Base-by-base conservation (phyloP, 441 rosid genomes). In the Adansonia grandidieri region DNA sequence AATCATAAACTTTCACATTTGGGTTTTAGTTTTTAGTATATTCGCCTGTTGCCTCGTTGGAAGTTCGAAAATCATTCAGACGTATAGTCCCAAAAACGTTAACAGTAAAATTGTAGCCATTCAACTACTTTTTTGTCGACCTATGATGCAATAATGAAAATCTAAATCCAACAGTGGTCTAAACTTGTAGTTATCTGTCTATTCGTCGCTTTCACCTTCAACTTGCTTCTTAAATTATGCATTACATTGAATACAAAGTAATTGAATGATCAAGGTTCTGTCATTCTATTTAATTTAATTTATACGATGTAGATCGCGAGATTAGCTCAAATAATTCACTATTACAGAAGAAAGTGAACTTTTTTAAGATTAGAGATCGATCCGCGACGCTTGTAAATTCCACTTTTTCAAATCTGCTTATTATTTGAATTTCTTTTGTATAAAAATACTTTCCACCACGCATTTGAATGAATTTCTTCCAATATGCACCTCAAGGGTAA, bases 151-250 rank as follows among this genome's bases (percentile, higher is more conserved):
- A 37, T 20, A 47, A 68, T 20, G 54, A 2, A 44, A 19, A 45
- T 42, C 14, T n/a, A 45, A 17, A 22, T 70, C 24, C 20, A 22
- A 50, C 14, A 50, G 56, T 24, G 74, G 20, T 15, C 45, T 28
- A 28, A 8, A 9, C 6, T 68, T 68, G 56, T 68, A 45, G 56
- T 56, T 20, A 5, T 5, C 1, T 19, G 5, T 28, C 32, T 28
- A 28, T 64, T 42, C 22, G 9, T 37, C 7, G 69, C 48, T 14
- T 64, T 64, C 54, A 45, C 54, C 17, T 68, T 2, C 58, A 70
- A 22, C 74, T 70, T 70, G 73, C 56, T 68, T 60, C 47, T 65
- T 65, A 20, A 67, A 44, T 5, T 42, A 66, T 61, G n/a, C 70
- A 40, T 28, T 65, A 13, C 22, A 40, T 40, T 40, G 50, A 40